Percentiles rank a stretch among this genome's conserved stretches.
phyloP scores from a whole-genome alignment of 2,329 filamentous ascomycete species.

The Diplocarpon mali region DNA sequence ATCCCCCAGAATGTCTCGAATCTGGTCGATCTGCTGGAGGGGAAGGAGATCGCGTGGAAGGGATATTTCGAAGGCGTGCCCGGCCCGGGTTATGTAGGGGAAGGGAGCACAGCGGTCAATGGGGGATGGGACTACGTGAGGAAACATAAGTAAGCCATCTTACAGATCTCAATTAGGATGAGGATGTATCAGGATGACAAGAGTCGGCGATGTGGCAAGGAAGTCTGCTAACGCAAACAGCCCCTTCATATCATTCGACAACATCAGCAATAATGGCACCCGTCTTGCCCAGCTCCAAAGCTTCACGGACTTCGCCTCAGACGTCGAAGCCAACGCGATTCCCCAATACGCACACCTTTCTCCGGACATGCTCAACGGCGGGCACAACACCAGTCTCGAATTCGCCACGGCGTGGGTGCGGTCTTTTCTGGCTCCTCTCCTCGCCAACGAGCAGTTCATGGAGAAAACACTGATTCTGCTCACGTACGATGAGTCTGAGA shows the following conservation, averaged over 20 bases:
- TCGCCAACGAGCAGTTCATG: slow-evolving; percentile 40
- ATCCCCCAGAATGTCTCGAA: slow-evolving; percentile 36
- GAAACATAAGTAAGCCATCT: slow-evolving; percentile 25
- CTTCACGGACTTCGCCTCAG: slow-evolving; percentile 47
- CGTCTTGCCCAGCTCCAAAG: slow-evolving; percentile 50
- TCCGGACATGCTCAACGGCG: slow-evolving; percentile 55
- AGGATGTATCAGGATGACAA: too few relatives aligned
- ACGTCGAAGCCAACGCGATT: slow-evolving; percentile 42
- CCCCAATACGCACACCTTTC: slow-evolving; percentile 57
- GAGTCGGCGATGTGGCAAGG: too few relatives aligned
- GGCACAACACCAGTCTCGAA: slow-evolving; percentile 46
- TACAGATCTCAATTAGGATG: not conserved
- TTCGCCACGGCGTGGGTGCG: slow-evolving; percentile 40
- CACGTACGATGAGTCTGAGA: slow-evolving; percentile 47
- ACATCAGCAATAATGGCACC: slow-evolving; percentile 37
- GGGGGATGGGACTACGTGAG: slow-evolving; percentile 29
- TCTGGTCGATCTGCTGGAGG: slow-evolving; percentile 35
- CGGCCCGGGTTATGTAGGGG: slow-evolving; percentile 36
- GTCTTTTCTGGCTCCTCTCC: slow-evolving; percentile 41
- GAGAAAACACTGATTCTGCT: slow-evolving; percentile 42
- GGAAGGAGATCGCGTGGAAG: slow-evolving; percentile 31
- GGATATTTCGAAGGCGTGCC: slow-evolving; percentile 37
- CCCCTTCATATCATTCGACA: slow-evolving; percentile 40
- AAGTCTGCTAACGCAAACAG: slow-evolving; percentile 6
- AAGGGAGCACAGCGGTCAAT: slow-evolving; percentile 28